phyloP scores from a whole-genome alignment of 2,329 filamentous ascomycete genomes.

The Apiospora pterosperma region DNA sequence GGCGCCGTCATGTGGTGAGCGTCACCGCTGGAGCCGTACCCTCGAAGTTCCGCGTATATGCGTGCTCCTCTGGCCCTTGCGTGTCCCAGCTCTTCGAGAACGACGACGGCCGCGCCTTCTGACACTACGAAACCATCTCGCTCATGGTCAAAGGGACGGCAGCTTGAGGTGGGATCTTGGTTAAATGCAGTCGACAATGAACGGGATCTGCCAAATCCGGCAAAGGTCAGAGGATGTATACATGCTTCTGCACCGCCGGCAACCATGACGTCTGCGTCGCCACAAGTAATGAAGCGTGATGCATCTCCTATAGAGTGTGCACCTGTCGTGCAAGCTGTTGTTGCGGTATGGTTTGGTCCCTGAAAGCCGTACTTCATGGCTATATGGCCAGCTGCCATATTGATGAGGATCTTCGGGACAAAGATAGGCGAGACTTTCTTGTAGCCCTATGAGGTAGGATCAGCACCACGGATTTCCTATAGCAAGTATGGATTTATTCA shows the following conservation, averaged over 20 bases:
- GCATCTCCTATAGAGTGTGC: constrained; percentile 94
- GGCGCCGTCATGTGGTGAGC: constrained; percentile 94
- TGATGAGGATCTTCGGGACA: constrained; percentile 89
- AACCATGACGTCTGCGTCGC: constrained; percentile 92
- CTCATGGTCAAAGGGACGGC: constrained; percentile 79
- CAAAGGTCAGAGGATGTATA: constrained; percentile 89
- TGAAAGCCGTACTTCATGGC: constrained; percentile 88
- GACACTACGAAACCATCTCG: constrained; percentile 87
- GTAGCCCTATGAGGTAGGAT: constrained; percentile 62
- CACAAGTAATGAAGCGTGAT: constrained; percentile 84
- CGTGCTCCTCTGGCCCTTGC: constrained; percentile 72
- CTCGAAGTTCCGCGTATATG: constrained; percentile 85
- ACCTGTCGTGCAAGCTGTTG: constrained; percentile 94
- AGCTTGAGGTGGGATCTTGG: constrained; percentile 64
- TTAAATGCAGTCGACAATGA: constrained; percentile 84
- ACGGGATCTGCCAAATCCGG: constrained; percentile 84
- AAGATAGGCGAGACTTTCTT: constrained; percentile 91
- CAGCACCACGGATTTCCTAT: constrained; percentile 8
- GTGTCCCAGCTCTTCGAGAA: constrained; percentile 89
- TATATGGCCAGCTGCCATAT: constrained; percentile 90
- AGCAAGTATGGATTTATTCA: background rate
- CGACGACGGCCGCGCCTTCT: constrained; percentile 83
- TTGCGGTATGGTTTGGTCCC: constrained; percentile 88
- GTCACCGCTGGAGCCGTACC: constrained; percentile 89
- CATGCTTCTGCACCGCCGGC: constrained; percentile 95